Conservation (phyloP, 495 filamentous ascomycete species). For the Friedmanniomyces simplex region DNA sequence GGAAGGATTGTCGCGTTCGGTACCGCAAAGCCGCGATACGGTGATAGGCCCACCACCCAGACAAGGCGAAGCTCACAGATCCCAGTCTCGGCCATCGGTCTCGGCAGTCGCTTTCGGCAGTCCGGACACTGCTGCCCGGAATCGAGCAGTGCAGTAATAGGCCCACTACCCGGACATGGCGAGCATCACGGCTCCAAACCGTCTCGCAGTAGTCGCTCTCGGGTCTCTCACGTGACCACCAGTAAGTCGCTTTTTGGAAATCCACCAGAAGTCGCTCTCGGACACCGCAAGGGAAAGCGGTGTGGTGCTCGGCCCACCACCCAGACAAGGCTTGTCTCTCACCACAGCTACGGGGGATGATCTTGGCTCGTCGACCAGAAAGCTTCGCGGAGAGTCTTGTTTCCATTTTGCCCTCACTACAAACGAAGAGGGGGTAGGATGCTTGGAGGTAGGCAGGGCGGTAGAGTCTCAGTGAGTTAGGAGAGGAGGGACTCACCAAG, state of each 20-base stretch:
- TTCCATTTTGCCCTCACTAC: too few species aligned
- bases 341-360: too few species aligned
- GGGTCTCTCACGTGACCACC: too few species aligned
- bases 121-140: not conserved
- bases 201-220: too few species aligned
- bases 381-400: too few species aligned
- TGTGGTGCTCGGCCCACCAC: not conserved
- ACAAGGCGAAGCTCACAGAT: not conserved
- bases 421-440: not conserved
- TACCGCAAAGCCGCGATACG: not conserved
- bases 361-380: too few species aligned
- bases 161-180: slow-evolving; percentile 8
- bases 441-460: not conserved
- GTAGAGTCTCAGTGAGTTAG: too few species aligned
- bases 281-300: not conserved
- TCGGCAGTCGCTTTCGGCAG: too few species aligned
- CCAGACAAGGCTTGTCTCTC: slow-evolving; percentile 1
- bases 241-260: too few species aligned
- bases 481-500: slow-evolving; percentile 27
- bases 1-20: not conserved
- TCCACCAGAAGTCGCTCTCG: too few species aligned
- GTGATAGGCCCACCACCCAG: slow-evolving; percentile 9
- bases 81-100: not conserved
- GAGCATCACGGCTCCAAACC: too few species aligned
- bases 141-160: not conserved